phyloP scores from a whole-genome alignment of 169 alveolate genomes.

The Plasmodium gonderi region DNA sequence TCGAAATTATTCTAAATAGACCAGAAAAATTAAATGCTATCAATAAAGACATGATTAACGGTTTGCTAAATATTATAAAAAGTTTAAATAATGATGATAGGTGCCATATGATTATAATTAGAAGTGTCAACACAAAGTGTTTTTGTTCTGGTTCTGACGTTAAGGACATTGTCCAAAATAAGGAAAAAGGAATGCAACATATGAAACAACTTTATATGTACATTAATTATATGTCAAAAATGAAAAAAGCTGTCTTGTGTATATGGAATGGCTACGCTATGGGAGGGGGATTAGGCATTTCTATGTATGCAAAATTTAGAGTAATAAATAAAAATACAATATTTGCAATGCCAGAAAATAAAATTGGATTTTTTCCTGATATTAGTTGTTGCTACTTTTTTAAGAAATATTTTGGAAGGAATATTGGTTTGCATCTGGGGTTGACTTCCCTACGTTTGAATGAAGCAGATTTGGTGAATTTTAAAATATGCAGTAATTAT shows the following conservation, averaged over 20 bases:
- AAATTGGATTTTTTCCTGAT: slow-evolving; percentile 71
- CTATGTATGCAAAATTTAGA: slow-evolving; percentile 45
- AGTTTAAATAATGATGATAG: slow-evolving; percentile 61
- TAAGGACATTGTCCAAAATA: slow-evolving; percentile 49
- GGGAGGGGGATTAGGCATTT: slow-evolving; percentile 74
- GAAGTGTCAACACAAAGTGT: slow-evolving; percentile 24
- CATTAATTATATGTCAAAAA: slow-evolving; percentile 30
- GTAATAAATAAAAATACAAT: slow-evolving; percentile 32
- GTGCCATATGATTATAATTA: slow-evolving; percentile 24
- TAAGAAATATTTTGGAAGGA: slow-evolving; percentile 59
- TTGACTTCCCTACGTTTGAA: slow-evolving; percentile 51
- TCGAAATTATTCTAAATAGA: slow-evolving; percentile 65
- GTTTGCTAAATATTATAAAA: slow-evolving; percentile 47
- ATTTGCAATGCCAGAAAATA: slow-evolving; percentile 73
- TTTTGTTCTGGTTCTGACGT: slow-evolving; percentile 70
- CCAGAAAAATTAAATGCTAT: slow-evolving; percentile 63
- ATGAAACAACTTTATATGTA: slow-evolving; percentile 63
- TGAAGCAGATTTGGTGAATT: slow-evolving; percentile 47
- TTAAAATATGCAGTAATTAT: slow-evolving; percentile 43
- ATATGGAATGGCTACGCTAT: slow-evolving; percentile 70
- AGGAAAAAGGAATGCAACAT: slow-evolving; percentile 55
- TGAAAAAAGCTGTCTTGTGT: slow-evolving; percentile 47
- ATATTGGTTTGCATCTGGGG: slow-evolving; percentile 56
- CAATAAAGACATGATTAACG: slow-evolving; percentile 67
- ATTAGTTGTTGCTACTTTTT: slow-evolving; percentile 47